Evolutionary conservation across 768 basidiomycete species (phyloP), one percentile per base, ranked within the genome.

Genomic region (Tubosaeta sp.): DNA sequence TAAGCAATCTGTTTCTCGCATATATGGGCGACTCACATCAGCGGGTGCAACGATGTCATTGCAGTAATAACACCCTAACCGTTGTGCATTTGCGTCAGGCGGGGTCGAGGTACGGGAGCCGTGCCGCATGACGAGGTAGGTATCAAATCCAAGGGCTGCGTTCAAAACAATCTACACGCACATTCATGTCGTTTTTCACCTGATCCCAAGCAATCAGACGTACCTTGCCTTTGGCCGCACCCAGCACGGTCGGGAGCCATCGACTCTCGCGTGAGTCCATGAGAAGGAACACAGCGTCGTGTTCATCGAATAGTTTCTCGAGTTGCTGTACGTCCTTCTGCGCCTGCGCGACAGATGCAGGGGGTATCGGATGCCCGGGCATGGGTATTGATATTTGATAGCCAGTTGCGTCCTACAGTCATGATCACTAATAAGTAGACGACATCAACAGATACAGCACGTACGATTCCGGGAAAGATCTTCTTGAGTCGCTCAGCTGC

Each of bases 181-280:
- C 18, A 6, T 39, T 3, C 5, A n/a, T 29, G 13, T 21, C 24
- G n/a, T 38, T 19, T n/a, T n/a, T 6, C 36, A 38, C 21, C 11
- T 21, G 8, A 44, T 3, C 3, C 11, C 21, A 14, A 19, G 12
- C 6, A 1, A 11, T 32, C 13, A 1, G 40, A 49, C 40, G 31
- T 24, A 50, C 49, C 80, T 98, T 98, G 48, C 82, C 83, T 69
- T 93, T 90, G 9, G 84, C 78, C 0, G 88, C 83, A 0, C 84
- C 88, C 13, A 99, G 69, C 11, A 99, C 83, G 0, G 92, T 96
- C 11, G 95, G 96, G 44, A 99, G 71, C 96, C 96, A 99, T 40
- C 96, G 72, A 59, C 91, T 94, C 69, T 99, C 96, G 31, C 95
- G 75, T n/a, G 94, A 97, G 65, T 98, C 96, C 96, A 97, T 98